Base-by-base conservation (phyloP, 495 filamentous ascomycete genomes). In the Podospora anserina region DNA sequence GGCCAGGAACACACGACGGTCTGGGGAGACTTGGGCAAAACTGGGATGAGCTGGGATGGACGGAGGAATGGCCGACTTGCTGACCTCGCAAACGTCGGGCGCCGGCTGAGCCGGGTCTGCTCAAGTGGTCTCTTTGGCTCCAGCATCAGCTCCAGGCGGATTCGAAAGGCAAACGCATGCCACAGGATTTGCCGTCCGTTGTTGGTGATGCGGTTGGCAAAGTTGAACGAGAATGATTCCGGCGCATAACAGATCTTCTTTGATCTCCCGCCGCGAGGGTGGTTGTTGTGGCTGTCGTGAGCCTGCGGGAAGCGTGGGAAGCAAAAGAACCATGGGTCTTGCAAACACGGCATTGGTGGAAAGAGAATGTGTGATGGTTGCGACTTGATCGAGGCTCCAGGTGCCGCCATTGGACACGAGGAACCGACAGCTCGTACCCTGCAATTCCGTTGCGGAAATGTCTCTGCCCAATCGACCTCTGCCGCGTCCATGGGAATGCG, bases 231-330 rank as follows among this genome's bases (percentile, higher is more conserved):
- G 49, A 55, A 20, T 66, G 1, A 30, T 57, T 27, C 13, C 28
- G 27, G 53, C 2, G 65, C 65, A 67, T 67, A 5, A 61, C 27
- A 61, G 65, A 67, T 67, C 57, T 20, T 32, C 39, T 32, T 32
- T 44, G 65, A 67, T 67, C 57, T 61, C 7, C 57, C 32, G 65
- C 57, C 23, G 32, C 30, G 60, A n/a, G 65, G 13, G 63, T 44
- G 15, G 65, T 16, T 30, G 27, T 20, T 66, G 32, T 58, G 3
- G 64, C 55, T 28, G 23, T 26, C 30, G 23, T 57, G 28, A 27
- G 18, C 59, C 59, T 61, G 59, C 59, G 30, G 30, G 30, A 32
- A 5, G 30, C 23, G 23, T 23, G 58, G n/a, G 20, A 57, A n/a
- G 55, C 55, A 57, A 23, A 57, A 18, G 55, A 57, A 57, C 34